These are phyloP conservation scores for Crucibulum laeve DNA, from an alignment of 768 basidiomycete genomes.

Conservation along the genomic window DNA sequence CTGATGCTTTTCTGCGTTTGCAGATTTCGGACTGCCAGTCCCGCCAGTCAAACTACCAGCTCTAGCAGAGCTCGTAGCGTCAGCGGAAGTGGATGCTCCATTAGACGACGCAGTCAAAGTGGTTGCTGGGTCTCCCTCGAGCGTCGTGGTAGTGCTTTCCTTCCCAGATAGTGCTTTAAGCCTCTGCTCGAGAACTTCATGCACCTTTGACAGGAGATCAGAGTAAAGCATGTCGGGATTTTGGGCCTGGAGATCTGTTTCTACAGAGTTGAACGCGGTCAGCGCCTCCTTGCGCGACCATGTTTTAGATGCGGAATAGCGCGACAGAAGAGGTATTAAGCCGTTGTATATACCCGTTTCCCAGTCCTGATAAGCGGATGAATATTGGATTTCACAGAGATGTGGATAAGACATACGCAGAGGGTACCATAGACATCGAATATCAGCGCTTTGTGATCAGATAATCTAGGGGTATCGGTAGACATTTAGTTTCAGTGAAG, in stretches of 20 bases:
- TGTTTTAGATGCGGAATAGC: constrained; percentile 29
- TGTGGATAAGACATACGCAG: constrained; percentile 29
- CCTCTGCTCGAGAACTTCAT: constrained; percentile 31
- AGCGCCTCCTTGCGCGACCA: constrained; percentile 54
- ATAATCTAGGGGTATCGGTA: constrained; percentile 21
- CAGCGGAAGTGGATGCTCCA: constrained; percentile 13
- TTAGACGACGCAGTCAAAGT: constrained; percentile 7
- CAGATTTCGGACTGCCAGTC: not conserved
- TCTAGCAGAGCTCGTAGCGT: constrained; percentile 1
- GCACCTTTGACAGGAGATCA: constrained; percentile 51
- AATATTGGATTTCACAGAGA: not conserved
- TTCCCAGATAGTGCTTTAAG: constrained; percentile 24
- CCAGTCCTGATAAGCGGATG: constrained; percentile 50
- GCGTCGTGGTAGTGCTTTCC: constrained; percentile 9
- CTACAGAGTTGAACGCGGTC: constrained; percentile 44
- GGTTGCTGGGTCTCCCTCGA: constrained; percentile 11
- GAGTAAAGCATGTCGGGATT: constrained; percentile 58
- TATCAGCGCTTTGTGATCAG: constrained; percentile 49
- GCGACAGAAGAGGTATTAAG: constrained; percentile 47
- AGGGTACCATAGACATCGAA: constrained; percentile 82
- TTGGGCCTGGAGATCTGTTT: constrained; percentile 53
- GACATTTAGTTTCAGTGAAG: not conserved
- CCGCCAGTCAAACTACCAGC: constrained; percentile 5
- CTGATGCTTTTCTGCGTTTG: constrained; percentile 25
- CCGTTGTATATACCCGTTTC: constrained; percentile 59